A percentile compares a stretch with the other conserved stretches of the same genome.
Evolutionary conservation across 2,329 filamentous ascomycete species (phyloP).

Genomic region (Myrmaecium sp.): DNA sequence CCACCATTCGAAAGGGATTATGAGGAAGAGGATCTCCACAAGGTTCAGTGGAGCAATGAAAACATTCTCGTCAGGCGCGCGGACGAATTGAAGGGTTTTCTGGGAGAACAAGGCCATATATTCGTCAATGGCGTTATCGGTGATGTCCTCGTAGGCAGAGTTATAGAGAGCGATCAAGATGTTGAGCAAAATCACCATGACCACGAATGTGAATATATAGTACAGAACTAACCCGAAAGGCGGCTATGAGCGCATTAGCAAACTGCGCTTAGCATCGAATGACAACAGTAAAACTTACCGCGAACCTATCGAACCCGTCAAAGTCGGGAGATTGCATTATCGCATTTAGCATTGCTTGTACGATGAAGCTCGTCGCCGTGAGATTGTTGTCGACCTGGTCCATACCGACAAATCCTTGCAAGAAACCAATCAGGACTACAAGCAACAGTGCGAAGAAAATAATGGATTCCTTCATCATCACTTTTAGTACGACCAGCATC

Average conservation of each 20-base stretch:
- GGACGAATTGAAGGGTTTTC: slow-evolving; percentile 92
- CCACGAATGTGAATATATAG: slow-evolving; percentile 93
- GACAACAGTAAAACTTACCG: slow-evolving; percentile 18
- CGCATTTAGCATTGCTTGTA: slow-evolving; percentile 72
- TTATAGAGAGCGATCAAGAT: slow-evolving; percentile 96
- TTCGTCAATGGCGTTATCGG: slow-evolving; percentile 82
- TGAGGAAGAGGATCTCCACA: slow-evolving; percentile 66
- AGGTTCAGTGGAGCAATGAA: slow-evolving; percentile 91
- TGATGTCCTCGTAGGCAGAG: slow-evolving; percentile 88
- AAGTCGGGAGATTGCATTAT: slow-evolving; percentile 91
- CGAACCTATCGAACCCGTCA: slow-evolving; percentile 72
- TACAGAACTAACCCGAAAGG: slow-evolving; percentile 92
- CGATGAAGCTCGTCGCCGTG: slow-evolving; percentile 49
- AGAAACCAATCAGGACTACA: slow-evolving; percentile 69
- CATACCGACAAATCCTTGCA: slow-evolving; percentile 87
- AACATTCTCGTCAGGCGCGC: slow-evolving; percentile 93
- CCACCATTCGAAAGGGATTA: slow-evolving; percentile 90
- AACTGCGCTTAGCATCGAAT: not conserved
- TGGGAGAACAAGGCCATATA: slow-evolving; percentile 63
- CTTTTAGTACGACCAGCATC: slow-evolving; percentile 90
- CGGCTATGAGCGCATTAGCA: slow-evolving; percentile 26
- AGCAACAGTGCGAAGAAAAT: slow-evolving; percentile 90
- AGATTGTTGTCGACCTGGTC: slow-evolving; percentile 60
- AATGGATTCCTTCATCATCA: slow-evolving; percentile 50
- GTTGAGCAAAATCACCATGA: slow-evolving; percentile 90